Evolutionary conservation across 2,329 filamentous ascomycete genomes (phyloP).

Genomic region (Elsinoe fawcettii): DNA sequence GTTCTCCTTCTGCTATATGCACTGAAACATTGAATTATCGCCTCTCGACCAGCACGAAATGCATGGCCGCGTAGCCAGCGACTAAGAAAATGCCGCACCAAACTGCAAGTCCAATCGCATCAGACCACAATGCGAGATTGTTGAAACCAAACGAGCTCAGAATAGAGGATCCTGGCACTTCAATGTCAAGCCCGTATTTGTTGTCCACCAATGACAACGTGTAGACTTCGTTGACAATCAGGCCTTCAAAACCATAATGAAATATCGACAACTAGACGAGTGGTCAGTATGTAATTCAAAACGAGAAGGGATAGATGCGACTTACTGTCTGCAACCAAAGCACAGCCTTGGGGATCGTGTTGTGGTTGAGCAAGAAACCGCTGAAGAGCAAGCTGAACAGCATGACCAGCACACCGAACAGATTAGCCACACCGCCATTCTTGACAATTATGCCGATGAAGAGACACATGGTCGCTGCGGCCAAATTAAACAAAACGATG

Average conservation of each 20-base stretch:
- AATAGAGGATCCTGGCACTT: slow-evolving; percentile 89
- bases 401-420: slow-evolving; percentile 94
- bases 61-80: slow-evolving; percentile 86
- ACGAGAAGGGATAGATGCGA: slow-evolving; percentile 18
- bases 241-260: slow-evolving; percentile 91
- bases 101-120: slow-evolving; percentile 71
- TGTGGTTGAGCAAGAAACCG: slow-evolving; percentile 86
- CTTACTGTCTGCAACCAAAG: slow-evolving; percentile 78
- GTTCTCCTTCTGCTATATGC: background rate
- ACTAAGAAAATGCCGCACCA: slow-evolving; percentile 79
- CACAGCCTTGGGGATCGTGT: slow-evolving; percentile 78
- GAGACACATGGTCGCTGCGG: slow-evolving; percentile 84
- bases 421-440: slow-evolving; percentile 81
- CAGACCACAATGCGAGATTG: slow-evolving; percentile 75
- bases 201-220: slow-evolving; percentile 84
- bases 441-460: slow-evolving; percentile 95
- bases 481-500: slow-evolving; percentile 90
- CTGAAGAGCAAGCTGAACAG: slow-evolving; percentile 93
- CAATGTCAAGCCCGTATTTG: slow-evolving; percentile 94
- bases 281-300: slow-evolving; percentile 23
- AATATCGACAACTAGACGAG: slow-evolving; percentile 71
- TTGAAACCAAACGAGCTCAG: slow-evolving; percentile 92
- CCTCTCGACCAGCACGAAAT: slow-evolving; percentile 85
- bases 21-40: slow-evolving; percentile 43
- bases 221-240: slow-evolving; percentile 95